Conservation (phyloP, 805 yeast genomes). For the Candida coquimbonensis region DNA sequence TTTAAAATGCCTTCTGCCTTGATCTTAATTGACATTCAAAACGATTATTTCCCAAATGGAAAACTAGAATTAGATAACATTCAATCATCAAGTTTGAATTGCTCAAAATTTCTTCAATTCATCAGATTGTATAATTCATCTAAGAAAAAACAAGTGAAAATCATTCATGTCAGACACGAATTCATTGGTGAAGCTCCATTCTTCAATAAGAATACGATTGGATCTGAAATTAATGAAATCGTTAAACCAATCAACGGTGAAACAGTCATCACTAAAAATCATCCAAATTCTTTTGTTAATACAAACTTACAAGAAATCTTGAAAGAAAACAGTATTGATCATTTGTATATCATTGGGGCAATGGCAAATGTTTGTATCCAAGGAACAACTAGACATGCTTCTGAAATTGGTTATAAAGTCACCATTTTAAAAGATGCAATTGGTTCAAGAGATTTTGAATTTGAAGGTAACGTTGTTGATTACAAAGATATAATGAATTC, state of each 20-base stretch:
- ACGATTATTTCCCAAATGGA: conserved; percentile 16
- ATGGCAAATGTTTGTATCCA: conserved; percentile 18
- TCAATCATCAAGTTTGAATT: conserved; percentile 7
- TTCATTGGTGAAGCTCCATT: conserved; percentile 4
- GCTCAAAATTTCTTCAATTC: conserved; percentile 8
- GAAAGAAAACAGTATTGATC: conserved; percentile 4
- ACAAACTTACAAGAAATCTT: conserved; percentile 11
- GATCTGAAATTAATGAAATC: conserved; percentile 9
- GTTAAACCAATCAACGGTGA: conserved; percentile 10
- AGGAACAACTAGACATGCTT: conserved; percentile 16
- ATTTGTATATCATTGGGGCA: conserved; percentile 13
- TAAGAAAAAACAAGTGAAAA: neutral
- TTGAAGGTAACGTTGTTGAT: conserved; percentile 10
- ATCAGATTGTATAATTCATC: conserved; percentile 6
- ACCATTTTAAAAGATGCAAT: conserved; percentile 13
- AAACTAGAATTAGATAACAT: conserved; percentile 9
- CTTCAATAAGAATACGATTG: conserved; percentile 6
- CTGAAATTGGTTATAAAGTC: conserved; percentile 14
- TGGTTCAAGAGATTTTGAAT: conserved; percentile 13
- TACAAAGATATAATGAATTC: conserved; percentile 9
- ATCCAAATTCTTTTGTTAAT: conserved; percentile 12
- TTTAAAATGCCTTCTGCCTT: conserved; percentile 4
- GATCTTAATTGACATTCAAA: conserved; percentile 16
- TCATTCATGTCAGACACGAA: conserved; percentile 14
- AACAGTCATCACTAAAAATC: conserved; percentile 7